These are phyloP conservation scores for Alternaria sp. DNA, from an alignment of 2,329 filamentous ascomycete genomes.

Conservation along the genomic window DNA sequence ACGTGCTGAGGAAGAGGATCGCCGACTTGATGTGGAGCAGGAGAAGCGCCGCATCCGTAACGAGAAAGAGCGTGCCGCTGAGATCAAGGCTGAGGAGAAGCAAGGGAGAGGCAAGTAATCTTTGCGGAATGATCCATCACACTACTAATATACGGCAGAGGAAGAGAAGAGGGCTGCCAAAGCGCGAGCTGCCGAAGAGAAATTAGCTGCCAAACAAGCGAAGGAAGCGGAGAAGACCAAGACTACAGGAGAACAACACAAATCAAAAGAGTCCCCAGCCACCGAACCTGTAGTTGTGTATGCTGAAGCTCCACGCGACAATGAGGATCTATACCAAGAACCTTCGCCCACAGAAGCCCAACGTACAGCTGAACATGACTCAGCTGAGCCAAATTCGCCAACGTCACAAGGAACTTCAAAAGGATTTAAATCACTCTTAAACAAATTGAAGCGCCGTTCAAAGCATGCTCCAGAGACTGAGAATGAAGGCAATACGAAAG, in stretches of 20 bases:
- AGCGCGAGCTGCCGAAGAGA: constrained; percentile 62
- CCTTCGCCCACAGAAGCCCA: constrained; percentile 20
- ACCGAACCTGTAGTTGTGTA: constrained; percentile 20
- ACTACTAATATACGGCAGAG: constrained; percentile 53
- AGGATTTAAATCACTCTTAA: constrained; percentile 50
- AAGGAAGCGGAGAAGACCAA: constrained; percentile 58
- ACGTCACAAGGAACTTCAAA: constrained; percentile 46
- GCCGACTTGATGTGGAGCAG: constrained; percentile 70
- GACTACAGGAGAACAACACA: constrained; percentile 65
- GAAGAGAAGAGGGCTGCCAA: constrained; percentile 62
- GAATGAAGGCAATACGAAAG: constrained; percentile 25
- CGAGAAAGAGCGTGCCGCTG: constrained; percentile 61
- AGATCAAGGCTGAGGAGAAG: constrained; percentile 58
- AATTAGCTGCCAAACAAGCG: constrained; percentile 47
- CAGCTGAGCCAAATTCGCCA: constrained; percentile 31
- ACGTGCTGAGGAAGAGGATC: constrained; percentile 69
- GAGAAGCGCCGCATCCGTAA: constrained; percentile 67
- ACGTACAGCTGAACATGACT: constrained; percentile 18
- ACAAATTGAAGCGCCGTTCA: constrained; percentile 52
- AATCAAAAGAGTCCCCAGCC: constrained; percentile 51
- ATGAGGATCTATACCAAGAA: constrained; percentile 35
- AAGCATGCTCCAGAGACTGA: constrained; percentile 38
- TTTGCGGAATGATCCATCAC: neutral
- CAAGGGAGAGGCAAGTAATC: constrained; percentile 64
- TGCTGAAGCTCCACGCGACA: constrained; percentile 12